Evolutionary conservation across 2,329 filamentous ascomycete genomes (phyloP).

Genomic region (Acephala macrosclerotiorum): DNA sequence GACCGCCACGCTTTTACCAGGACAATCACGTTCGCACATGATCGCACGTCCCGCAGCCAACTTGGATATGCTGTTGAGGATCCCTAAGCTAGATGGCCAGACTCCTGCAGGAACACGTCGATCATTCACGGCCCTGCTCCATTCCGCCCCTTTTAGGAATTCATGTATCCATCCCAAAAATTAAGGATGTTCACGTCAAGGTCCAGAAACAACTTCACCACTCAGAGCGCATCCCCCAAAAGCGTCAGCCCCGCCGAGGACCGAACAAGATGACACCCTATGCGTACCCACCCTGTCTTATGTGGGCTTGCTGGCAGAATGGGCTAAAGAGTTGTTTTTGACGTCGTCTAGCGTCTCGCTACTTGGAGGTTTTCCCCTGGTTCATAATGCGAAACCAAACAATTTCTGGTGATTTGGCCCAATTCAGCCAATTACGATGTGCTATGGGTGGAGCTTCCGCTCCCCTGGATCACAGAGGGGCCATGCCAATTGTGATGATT

Average conservation of each 20-base stretch:
- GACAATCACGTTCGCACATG: neutral
- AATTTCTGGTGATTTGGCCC: slow-evolving; percentile 14
- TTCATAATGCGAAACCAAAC: slow-evolving; percentile 32
- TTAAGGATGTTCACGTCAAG: slow-evolving; percentile 18
- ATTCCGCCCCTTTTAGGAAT: slow-evolving; percentile 11
- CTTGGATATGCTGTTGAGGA: slow-evolving; percentile 15
- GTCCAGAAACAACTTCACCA: slow-evolving; percentile 4
- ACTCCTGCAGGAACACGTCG: slow-evolving; percentile 22
- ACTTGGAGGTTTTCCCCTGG: slow-evolving; percentile 10
- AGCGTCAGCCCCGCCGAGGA: slow-evolving; percentile 16
- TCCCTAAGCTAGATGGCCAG: neutral
- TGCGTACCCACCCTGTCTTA: slow-evolving; percentile 19
- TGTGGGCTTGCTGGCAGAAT: neutral
- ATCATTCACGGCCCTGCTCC: slow-evolving; percentile 7
- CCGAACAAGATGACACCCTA: slow-evolving; percentile 24
- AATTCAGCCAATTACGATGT: slow-evolving; percentile 21
- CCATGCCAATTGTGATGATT: slow-evolving; percentile 23
- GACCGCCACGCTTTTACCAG: neutral
- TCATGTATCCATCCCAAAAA: slow-evolving; percentile 1
- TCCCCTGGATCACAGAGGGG: slow-evolving; percentile 12
- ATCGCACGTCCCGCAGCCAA: no score
- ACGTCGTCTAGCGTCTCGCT: slow-evolving; percentile 10
- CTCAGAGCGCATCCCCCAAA: neutral
- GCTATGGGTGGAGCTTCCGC: neutral
- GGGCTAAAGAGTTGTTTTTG: neutral